Percentiles rank a stretch among this genome's conserved stretches.
These are phyloP conservation scores for Kwoniella pini DNA, from an alignment of 768 basidiomycete species.

Conservation along the genomic window DNA sequence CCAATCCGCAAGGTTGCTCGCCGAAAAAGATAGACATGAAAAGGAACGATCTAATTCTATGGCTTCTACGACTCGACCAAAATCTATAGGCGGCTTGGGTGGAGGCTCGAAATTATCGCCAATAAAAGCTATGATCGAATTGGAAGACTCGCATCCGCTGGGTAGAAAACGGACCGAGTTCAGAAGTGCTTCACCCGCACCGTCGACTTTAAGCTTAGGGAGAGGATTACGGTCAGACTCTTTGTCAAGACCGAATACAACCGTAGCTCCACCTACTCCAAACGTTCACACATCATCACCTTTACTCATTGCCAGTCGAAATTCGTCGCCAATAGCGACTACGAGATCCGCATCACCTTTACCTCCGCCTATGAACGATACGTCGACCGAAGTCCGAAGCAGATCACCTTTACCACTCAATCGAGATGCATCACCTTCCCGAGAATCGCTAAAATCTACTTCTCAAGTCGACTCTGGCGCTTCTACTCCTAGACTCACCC, in stretches of 20 bases:
- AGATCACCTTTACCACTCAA: neutral
- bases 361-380: neutral
- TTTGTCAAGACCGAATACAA: neutral
- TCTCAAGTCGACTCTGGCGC: slow-evolving; percentile 28
- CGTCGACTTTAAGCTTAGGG: slow-evolving; percentile 27
- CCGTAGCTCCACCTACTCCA: neutral
- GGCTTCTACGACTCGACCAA: slow-evolving; percentile 11
- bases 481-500: slow-evolving; percentile 40
- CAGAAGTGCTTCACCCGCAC: slow-evolving; percentile 27
- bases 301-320: slow-evolving; percentile 2
- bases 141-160: slow-evolving; percentile 8
- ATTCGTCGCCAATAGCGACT: slow-evolving; percentile 7
- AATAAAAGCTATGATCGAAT: slow-evolving; percentile 16
- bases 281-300: slow-evolving; percentile 4
- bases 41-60: slow-evolving; percentile 7
- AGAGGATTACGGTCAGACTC: slow-evolving; percentile 12
- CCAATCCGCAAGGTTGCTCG: slow-evolving; percentile 43
- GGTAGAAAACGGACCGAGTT: slow-evolving; percentile 25
- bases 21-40: slow-evolving; percentile 22
- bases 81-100: neutral
- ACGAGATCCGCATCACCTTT: slow-evolving; percentile 12
- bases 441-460: slow-evolving; percentile 21
- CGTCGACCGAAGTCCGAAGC: neutral
- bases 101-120: slow-evolving; percentile 15
- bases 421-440: slow-evolving; percentile 23